Evolutionary conservation across 441 rosid genomes (phyloP).

Genomic region (Arabidopsis lyrata): DNA sequence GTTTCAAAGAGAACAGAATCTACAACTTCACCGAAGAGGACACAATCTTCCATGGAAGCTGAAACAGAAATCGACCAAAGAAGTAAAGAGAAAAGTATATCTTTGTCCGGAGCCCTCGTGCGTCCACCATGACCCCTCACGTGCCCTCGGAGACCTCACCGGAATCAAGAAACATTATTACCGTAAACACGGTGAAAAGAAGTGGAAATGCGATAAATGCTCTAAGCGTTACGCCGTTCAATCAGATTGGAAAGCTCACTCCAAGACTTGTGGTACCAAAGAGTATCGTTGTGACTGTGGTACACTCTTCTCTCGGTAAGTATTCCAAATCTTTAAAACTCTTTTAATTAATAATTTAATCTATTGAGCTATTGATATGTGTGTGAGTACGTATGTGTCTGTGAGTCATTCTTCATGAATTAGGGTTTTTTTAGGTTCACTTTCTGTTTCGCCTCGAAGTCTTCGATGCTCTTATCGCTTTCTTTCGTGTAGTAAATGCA

Average conservation of each 20-base stretch:
- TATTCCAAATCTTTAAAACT: conserved; percentile 10
- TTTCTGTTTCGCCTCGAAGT: conserved; percentile 52
- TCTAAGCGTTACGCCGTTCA: conserved; percentile 93
- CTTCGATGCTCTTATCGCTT: conserved; percentile 48
- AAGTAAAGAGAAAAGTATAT: conserved; percentile 87
- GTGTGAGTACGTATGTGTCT: conserved; percentile 38
- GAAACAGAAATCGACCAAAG: conserved; percentile 79
- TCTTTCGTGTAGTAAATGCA: conserved; percentile 43
- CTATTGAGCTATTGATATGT: conserved; percentile 7
- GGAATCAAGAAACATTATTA: conserved; percentile 93
- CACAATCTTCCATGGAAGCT: conserved; percentile 98
- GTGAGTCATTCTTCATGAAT: conserved; percentile 41
- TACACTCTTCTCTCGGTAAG: conserved; percentile 88
- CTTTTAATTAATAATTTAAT: conserved; percentile 13
- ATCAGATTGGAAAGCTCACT: conserved; percentile 98
- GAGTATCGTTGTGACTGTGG: conserved; percentile 94
- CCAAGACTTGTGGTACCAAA: conserved; percentile 91
- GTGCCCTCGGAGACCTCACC: conserved; percentile 95
- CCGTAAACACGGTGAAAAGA: conserved; percentile 91
- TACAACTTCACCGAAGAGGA: conserved; percentile 96
- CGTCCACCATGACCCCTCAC: conserved; percentile 95
- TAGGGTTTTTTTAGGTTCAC: conserved; percentile 51
- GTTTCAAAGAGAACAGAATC: conserved; percentile 93
- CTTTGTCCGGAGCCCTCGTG: conserved; percentile 96
- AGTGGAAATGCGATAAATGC: conserved; percentile 95